phyloP scores from a whole-genome alignment of 305 asterid genomes.

The Fraxinus ornus region DNA sequence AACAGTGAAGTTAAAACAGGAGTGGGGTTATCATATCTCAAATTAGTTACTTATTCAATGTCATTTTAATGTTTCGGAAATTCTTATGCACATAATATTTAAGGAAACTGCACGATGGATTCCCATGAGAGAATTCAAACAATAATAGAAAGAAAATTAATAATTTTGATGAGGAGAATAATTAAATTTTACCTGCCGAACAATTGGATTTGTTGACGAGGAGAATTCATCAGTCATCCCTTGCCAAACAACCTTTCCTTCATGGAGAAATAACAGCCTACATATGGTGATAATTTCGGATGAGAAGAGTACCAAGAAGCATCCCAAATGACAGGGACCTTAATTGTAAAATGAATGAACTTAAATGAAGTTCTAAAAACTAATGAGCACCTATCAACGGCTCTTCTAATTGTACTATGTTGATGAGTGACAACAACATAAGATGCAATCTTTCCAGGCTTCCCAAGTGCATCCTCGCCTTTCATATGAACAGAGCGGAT shows the following conservation, averaged over 20 bases:
- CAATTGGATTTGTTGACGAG: constrained; percentile 78
- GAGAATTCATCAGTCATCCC: constrained; percentile 95
- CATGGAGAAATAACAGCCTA: constrained; percentile 80
- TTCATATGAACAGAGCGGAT: constrained; percentile 89
- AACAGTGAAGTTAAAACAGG: background rate
- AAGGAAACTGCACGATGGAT: background rate
- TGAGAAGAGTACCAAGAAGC: constrained; percentile 17
- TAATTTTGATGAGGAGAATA: background rate
- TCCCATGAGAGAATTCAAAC: background rate
- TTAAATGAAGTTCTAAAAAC: constrained; percentile 2
- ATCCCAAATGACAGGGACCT: constrained; percentile 12
- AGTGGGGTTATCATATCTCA: background rate
- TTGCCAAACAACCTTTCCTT: constrained; percentile 95
- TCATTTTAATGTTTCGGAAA: background rate
- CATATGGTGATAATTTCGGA: constrained; percentile 23
- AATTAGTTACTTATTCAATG: background rate
- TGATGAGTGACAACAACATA: constrained; percentile 96
- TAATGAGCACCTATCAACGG: constrained; percentile 78
- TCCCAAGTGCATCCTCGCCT: constrained; percentile 80
- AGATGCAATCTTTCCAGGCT: constrained; percentile 89
- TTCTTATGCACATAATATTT: background rate
- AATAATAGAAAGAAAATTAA: background rate
- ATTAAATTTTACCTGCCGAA: constrained; percentile 65
- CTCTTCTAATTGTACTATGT: constrained; percentile 94
- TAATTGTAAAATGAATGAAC: constrained; percentile 13